Evolutionary conservation across 2,329 filamentous ascomycete species (phyloP).

Genomic region (Corniculantispora saksenae): DNA sequence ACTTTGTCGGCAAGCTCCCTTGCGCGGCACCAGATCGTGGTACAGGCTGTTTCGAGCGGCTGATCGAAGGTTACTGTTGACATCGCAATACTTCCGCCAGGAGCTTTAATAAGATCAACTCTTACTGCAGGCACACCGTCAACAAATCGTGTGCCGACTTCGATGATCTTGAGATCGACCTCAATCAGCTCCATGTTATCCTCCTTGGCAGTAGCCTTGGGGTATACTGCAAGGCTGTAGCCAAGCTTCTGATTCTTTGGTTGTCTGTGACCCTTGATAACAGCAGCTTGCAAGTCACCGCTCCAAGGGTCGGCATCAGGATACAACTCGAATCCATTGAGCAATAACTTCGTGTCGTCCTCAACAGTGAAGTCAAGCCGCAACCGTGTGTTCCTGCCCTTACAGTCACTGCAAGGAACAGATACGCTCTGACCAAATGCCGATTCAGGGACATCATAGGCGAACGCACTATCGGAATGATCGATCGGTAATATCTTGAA

Average conservation of each 20-base stretch:
- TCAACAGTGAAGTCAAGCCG: conserved; percentile 57
- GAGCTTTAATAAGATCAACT: conserved; percentile 63
- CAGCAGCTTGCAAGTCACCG: conserved; percentile 46
- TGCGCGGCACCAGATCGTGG: conserved; percentile 54
- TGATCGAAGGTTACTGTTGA: conserved; percentile 45
- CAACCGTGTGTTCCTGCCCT: conserved; percentile 47
- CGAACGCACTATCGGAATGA: conserved; percentile 24
- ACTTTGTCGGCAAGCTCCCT: conserved; percentile 37
- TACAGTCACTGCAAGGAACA: conserved; percentile 57
- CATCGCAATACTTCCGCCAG: conserved; percentile 56
- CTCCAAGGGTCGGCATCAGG: conserved; percentile 50
- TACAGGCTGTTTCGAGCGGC: conserved; percentile 35
- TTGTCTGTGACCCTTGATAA: conserved; percentile 43
- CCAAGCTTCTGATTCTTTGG: conserved; percentile 45
- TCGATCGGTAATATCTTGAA: conserved; percentile 43
- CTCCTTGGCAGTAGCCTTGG: conserved; percentile 49
- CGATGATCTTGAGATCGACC: conserved; percentile 59
- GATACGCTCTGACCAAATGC: conserved; percentile 43
- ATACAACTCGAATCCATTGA: conserved; percentile 65
- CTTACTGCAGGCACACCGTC: conserved; percentile 56
- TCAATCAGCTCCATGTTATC: conserved; percentile 53
- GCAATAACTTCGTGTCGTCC: conserved; percentile 47
- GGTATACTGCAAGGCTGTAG: conserved; percentile 48
- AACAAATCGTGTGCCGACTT: conserved; percentile 59
- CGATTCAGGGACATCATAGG: conserved; percentile 38